Conservation (phyloP, 108 stramenopile species). For the Discostella pseudostelligera region DNA sequence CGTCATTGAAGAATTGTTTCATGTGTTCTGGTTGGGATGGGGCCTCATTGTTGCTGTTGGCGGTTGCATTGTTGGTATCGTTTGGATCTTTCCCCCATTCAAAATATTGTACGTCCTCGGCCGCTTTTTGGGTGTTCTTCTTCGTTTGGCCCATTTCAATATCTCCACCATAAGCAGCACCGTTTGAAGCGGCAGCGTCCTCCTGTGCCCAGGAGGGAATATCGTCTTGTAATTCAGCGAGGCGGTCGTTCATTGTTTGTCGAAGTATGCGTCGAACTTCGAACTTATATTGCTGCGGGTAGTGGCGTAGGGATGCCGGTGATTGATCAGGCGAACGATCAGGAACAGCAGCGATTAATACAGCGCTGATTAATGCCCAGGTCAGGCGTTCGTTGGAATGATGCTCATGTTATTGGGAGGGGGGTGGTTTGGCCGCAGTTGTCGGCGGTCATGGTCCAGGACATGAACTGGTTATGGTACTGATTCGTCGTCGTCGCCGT, state of each 20-base stretch:
- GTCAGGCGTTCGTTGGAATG: not conserved
- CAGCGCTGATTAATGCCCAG: no score
- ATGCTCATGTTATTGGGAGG: no score
- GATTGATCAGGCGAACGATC: no score
- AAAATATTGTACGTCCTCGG: constrained; percentile 4
- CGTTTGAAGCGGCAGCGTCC: constrained; percentile 12
- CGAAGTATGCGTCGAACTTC: no score
- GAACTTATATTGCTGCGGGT: no score
- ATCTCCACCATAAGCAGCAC: constrained; percentile 45
- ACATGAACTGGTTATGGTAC: no score
- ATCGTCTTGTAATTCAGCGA: constrained; percentile 63
- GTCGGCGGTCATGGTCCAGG: no score
- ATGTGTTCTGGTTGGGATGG: constrained; percentile 59
- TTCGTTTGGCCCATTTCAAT: constrained; percentile 56
- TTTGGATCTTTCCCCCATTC: constrained; percentile 17
- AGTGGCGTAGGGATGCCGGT: no score
- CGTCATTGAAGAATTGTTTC: constrained; percentile 81
- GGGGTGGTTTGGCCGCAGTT: no score
- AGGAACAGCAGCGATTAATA: no score
- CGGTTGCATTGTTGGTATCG: constrained; percentile 6
- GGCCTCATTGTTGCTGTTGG: not conserved
- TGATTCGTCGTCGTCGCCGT: no score
- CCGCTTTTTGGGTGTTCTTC: constrained; percentile 10
- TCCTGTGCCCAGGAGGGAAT: constrained; percentile 73
- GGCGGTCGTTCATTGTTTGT: constrained; percentile 76